Evolutionary conservation across 768 basidiomycete species (phyloP).

Genomic region (Udeniomyces megalosporus): DNA sequence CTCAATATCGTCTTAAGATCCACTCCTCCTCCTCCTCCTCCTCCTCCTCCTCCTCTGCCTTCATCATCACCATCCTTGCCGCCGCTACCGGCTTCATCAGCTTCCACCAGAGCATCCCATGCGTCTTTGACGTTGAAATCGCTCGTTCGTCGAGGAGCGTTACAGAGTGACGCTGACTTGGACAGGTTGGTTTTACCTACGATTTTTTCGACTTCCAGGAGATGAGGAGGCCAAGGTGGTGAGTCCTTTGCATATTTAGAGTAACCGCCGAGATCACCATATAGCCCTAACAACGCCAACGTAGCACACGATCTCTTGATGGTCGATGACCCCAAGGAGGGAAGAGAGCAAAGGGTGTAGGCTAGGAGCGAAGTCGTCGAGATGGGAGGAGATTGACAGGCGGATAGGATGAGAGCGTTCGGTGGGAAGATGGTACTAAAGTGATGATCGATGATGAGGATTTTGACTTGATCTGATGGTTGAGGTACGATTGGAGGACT

Average conservation of each 20-base stretch:
- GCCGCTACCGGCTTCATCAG: not conserved
- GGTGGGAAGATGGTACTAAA: not conserved
- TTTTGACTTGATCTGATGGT: not conserved
- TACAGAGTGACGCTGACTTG: not conserved
- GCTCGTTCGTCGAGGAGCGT: not conserved
- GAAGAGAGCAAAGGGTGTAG: not conserved
- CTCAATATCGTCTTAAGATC: not conserved
- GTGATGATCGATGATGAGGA: not conserved
- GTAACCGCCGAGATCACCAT: not conserved
- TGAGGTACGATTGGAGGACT: not conserved
- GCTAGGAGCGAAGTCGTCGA: not conserved
- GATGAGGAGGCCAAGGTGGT: not conserved
- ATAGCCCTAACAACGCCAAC: not conserved
- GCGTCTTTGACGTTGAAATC: not conserved
- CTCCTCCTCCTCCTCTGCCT: no score
- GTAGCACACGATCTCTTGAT: not conserved
- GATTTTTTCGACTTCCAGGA: not conserved
- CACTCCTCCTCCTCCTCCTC: no score
- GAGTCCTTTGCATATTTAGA: not conserved
- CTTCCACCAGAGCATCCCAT: not conserved
- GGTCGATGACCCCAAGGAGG: not conserved
- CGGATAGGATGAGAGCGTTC: not conserved
- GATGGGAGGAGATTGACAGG: not conserved
- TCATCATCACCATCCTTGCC: no score
- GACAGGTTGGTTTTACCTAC: not conserved